These are phyloP conservation scores for Vitis cinerea DNA, from an alignment of 164 flowering plant species.

Conservation along the genomic window DNA sequence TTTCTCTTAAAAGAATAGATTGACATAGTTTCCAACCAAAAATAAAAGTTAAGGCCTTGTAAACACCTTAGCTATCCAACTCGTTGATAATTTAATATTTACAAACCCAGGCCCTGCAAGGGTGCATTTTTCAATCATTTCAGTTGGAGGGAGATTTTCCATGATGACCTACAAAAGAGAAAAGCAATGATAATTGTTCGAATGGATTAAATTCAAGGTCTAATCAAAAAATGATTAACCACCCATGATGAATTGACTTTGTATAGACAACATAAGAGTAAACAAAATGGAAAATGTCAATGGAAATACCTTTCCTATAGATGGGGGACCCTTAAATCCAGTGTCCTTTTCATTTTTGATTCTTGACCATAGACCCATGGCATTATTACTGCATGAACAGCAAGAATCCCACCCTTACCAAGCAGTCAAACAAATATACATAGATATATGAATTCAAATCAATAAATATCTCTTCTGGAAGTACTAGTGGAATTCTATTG, in stretches of 20 bases:
- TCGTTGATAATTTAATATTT: slow-evolving; percentile 62
- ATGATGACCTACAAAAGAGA: slow-evolving; percentile 57
- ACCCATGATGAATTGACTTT: not conserved
- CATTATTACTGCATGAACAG: slow-evolving; percentile 70
- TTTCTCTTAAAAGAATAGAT: too few relatives aligned
- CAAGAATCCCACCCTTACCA: too few relatives aligned
- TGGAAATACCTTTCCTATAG: slow-evolving; percentile 72
- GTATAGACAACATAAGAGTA: not conserved
- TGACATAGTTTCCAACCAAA: not conserved
- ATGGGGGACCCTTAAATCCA: slow-evolving; percentile 57
- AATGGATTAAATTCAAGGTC: not conserved
- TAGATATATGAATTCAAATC: not conserved
- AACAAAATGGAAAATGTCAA: not conserved
- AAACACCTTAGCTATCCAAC: slow-evolving; percentile 89
- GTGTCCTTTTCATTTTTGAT: slow-evolving; percentile 56
- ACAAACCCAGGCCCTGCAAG: slow-evolving; percentile 95
- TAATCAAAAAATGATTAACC: not conserved
- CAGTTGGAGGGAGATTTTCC: slow-evolving; percentile 73
- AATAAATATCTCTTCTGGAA: not conserved
- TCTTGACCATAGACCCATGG: slow-evolving; percentile 76
- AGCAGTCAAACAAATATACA: not conserved
- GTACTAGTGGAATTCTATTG: too few relatives aligned
- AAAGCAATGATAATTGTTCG: not conserved
- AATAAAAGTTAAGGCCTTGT: not conserved
- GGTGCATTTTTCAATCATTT: slow-evolving; percentile 74